Percentiles rank a stretch among this genome's conserved stretches.
phyloP scores from a whole-genome alignment of 2,329 filamentous ascomycete genomes.

The Dothiorella sarmentorum region DNA sequence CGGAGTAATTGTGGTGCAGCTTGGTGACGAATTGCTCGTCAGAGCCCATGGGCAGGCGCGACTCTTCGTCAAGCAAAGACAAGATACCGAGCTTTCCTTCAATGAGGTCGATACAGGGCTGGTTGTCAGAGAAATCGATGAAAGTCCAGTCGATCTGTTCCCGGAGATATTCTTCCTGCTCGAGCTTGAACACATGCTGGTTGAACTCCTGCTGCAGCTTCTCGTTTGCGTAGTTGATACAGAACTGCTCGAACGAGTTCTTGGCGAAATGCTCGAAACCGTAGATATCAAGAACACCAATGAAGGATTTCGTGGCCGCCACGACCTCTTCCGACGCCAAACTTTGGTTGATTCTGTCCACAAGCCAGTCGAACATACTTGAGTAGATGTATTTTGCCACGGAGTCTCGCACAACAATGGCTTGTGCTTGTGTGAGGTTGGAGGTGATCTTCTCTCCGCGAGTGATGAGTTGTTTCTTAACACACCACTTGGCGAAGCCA shows the following conservation, averaged over 20 bases:
- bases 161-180: slow-evolving; percentile 94
- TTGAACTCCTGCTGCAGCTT: slow-evolving; percentile 99
- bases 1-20: slow-evolving; percentile 87
- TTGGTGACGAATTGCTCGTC: slow-evolving; percentile 97
- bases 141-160: slow-evolving; percentile 99
- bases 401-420: slow-evolving; percentile 89
- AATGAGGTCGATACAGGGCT: slow-evolving; percentile 97
- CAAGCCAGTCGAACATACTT: slow-evolving; percentile 96
- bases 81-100: slow-evolving; percentile 94
- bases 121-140: slow-evolving; percentile 98
- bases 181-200: slow-evolving; percentile 97
- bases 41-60: slow-evolving; percentile 90
- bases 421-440: slow-evolving; percentile 89
- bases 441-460: slow-evolving; percentile 97
- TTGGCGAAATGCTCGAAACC: slow-evolving; percentile 99
- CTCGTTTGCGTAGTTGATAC: slow-evolving; percentile 99
- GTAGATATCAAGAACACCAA: slow-evolving; percentile 98
- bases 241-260: slow-evolving; percentile 99
- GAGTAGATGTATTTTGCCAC: slow-evolving; percentile 99
- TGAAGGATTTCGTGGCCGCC: slow-evolving; percentile 80
- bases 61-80: slow-evolving; percentile 92
- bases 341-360: slow-evolving; percentile 92
- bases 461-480: slow-evolving; percentile 97
- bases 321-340: slow-evolving; percentile 86
- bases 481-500: slow-evolving; percentile 95